phyloP scores from a whole-genome alignment of 1,284 basidiomycete genomes.

The Grifola frondosa region DNA sequence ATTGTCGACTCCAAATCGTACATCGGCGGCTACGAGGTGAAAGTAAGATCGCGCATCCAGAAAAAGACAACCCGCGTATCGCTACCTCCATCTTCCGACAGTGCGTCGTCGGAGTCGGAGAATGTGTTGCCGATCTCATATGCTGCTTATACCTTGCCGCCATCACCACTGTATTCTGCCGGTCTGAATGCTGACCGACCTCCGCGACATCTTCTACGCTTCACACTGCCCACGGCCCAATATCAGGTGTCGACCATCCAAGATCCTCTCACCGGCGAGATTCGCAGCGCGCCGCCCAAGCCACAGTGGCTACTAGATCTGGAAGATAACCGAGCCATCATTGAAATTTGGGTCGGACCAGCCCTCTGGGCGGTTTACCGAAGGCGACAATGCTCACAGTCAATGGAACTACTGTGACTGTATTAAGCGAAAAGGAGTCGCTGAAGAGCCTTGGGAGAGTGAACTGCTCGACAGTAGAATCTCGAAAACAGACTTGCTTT shows the following conservation, averaged over 20 bases:
- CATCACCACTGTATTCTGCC: constrained; percentile 78
- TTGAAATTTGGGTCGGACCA: constrained; percentile 59
- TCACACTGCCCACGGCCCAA: constrained; percentile 81
- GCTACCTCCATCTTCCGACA: constrained; percentile 14
- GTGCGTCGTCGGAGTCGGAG: constrained; percentile 3
- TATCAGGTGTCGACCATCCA: constrained; percentile 72
- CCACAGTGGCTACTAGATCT: constrained; percentile 77
- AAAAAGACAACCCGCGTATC: constrained; percentile 29
- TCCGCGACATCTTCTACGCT: constrained; percentile 70
- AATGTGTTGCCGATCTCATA: constrained; percentile 50
- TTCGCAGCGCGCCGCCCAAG: constrained; percentile 58
- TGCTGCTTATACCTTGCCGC: constrained; percentile 67
- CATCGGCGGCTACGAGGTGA: constrained; percentile 65
- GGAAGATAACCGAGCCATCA: constrained; percentile 61
- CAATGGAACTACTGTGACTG: constrained; percentile 51
- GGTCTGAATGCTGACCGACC: constrained; percentile 58
- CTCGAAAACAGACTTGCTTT: constrained; percentile 57
- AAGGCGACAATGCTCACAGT: constrained; percentile 43
- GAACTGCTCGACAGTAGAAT: constrained; percentile 70
- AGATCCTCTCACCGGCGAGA: constrained; percentile 80
- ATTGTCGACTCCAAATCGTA: constrained; percentile 78
- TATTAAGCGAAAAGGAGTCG: constrained; percentile 75
- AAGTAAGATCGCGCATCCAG: constrained; percentile 46
- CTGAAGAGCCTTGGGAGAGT: constrained; percentile 63
- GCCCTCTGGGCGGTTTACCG: constrained; percentile 19